Conservation (phyloP, 768 basidiomycete genomes). For the Phylloporus rhodoxanthus region DNA sequence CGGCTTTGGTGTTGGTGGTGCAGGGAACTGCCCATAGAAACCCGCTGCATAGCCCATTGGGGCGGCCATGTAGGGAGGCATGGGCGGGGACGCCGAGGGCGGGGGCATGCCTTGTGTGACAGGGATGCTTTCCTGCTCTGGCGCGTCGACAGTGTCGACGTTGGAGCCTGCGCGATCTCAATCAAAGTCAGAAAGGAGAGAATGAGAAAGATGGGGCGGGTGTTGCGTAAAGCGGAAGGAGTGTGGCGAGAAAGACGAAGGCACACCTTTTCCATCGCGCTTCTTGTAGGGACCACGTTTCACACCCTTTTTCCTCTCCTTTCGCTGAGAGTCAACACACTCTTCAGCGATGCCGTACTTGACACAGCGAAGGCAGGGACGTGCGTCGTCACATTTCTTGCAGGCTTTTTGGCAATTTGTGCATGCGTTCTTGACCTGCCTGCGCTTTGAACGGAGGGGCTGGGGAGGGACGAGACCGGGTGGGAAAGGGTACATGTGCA, state of each 20-base stretch:
- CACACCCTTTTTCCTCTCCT: constrained; percentile 85
- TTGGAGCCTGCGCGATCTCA: constrained; percentile 56
- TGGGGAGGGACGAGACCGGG: constrained; percentile 41
- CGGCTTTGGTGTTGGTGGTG: constrained; percentile 44
- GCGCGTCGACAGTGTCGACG: constrained; percentile 41
- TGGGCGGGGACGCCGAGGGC: constrained; percentile 41
- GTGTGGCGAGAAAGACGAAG: constrained; percentile 27
- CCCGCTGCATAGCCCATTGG: constrained; percentile 48
- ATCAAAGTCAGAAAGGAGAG: constrained; percentile 38
- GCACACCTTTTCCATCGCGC: constrained; percentile 84
- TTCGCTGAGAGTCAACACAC: constrained; percentile 86
- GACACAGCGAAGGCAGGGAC: constrained; percentile 89
- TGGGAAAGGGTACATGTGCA: constrained; percentile 70
- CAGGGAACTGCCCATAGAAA: constrained; percentile 52
- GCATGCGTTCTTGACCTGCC: constrained; percentile 88
- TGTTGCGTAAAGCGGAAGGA: constrained; percentile 17
- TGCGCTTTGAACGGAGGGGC: constrained; percentile 65
- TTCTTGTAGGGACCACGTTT: constrained; percentile 92
- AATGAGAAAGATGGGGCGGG: not conserved
- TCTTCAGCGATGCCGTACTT: constrained; percentile 85
- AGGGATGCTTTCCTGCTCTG: constrained; percentile 38
- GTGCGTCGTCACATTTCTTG: constrained; percentile 88
- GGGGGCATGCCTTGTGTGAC: constrained; percentile 40
- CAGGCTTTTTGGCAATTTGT: constrained; percentile 88
- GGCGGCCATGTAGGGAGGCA: constrained; percentile 46